Evolutionary conservation across 148 eudicot genomes (phyloP).

Genomic region (Silene uniflora): DNA sequence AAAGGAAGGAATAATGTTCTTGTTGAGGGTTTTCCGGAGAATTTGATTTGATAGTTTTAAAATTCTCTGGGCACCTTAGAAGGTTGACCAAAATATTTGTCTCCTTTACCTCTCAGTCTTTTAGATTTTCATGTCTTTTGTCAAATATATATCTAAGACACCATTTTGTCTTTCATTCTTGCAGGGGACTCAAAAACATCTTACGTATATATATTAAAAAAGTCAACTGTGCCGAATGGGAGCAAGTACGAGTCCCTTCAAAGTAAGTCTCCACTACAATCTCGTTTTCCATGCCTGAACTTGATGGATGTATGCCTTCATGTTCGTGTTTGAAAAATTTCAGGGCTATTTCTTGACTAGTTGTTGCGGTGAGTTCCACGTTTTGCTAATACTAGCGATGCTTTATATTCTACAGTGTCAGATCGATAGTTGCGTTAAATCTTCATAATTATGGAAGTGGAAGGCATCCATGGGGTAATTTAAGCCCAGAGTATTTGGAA

Average conservation of each 20-base stretch:
- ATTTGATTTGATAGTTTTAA: too few relatives aligned
- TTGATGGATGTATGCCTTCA: conserved; percentile 4
- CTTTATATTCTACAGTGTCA: conserved; percentile 50
- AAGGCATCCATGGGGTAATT: conserved; percentile 96
- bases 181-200: conserved; percentile 87
- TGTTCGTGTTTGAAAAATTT: neutral
- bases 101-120: neutral
- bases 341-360: neutral
- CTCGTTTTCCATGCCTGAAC: neutral
- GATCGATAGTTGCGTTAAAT: conserved; percentile 85
- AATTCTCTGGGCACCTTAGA: too few relatives aligned
- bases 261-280: conserved; percentile 40
- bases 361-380: too few relatives aligned
- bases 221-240: conserved; percentile 65
- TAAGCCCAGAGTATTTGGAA: conserved; percentile 78
- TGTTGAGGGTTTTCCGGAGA: too few relatives aligned
- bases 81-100: too few relatives aligned
- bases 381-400: conserved; percentile 1
- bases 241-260: conserved; percentile 70
- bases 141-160: neutral
- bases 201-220: conserved; percentile 59
- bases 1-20: too few relatives aligned
- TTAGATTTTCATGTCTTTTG: neutral
- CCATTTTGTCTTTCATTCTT: conserved; percentile 14
- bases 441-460: conserved; percentile 95